phyloP scores from a whole-genome alignment of 208 protist genomes.

The Kentomonas sorsogonicus region DNA sequence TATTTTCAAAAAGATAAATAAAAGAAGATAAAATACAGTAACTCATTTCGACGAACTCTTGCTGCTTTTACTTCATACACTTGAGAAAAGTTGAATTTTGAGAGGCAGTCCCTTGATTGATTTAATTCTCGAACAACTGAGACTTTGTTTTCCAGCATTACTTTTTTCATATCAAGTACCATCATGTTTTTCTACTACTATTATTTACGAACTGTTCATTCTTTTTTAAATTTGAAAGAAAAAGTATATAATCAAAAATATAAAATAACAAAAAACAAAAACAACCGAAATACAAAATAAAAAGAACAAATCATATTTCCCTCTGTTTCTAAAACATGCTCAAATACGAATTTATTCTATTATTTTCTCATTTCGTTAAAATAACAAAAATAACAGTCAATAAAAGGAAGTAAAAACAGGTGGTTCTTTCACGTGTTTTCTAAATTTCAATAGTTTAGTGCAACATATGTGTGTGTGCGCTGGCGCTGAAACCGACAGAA shows the following conservation, averaged over 20 bases:
- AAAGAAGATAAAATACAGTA: neutral
- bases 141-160: neutral
- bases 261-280: slow-evolving; percentile 12
- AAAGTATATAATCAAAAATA: too few species aligned
- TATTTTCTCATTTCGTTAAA: neutral
- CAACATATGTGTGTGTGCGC: neutral
- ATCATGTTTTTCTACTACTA: neutral
- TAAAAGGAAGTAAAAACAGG: neutral
- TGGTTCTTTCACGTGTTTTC: neutral
- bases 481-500: neutral
- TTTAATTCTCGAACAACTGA: neutral
- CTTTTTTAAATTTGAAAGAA: too few species aligned
- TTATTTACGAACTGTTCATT: neutral
- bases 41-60: neutral
- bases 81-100: neutral
- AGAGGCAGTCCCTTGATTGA: neutral
- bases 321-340: neutral
- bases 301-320: slow-evolving; percentile 12
- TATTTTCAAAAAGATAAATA: neutral
- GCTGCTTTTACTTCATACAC: neutral
- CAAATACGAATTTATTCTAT: too few species aligned
- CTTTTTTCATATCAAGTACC: neutral
- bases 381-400: neutral
- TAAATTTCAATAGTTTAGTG: neutral
- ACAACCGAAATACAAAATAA: slow-evolving; percentile 1